These are phyloP conservation scores for Linderniella brevidens DNA, from an alignment of 257 asterid genomes.

Conservation along the genomic window DNA sequence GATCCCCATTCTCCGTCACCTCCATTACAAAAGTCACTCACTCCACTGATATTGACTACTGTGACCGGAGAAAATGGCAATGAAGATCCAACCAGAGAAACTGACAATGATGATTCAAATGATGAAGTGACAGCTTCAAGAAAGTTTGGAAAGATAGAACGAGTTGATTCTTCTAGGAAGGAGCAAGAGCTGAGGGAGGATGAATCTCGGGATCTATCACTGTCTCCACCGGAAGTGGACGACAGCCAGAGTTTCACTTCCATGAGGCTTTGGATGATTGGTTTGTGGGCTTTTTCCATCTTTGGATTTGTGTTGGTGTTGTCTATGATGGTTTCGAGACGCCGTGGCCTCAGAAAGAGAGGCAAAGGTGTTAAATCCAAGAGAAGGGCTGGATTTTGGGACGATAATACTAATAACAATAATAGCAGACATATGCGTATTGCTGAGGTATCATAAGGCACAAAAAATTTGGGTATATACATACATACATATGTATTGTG, in stretches of 20 bases:
- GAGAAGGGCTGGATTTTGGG: slow-evolving; percentile 44
- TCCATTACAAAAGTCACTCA: slow-evolving; percentile 8
- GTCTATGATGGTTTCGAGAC: slow-evolving; percentile 38
- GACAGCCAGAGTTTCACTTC: slow-evolving; percentile 36
- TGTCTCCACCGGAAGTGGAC: slow-evolving; percentile 31
- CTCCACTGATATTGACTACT: slow-evolving; percentile 11
- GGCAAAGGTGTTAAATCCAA: slow-evolving; percentile 32
- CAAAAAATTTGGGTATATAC: too few species aligned
- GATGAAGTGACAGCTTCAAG: slow-evolving; percentile 15
- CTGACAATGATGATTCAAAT: neutral
- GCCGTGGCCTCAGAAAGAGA: slow-evolving; percentile 42
- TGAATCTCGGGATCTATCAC: slow-evolving; percentile 14
- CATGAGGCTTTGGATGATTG: slow-evolving; percentile 54
- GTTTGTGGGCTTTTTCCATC: slow-evolving; percentile 52
- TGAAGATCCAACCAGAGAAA: too few species aligned
- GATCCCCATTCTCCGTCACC: slow-evolving; percentile 21
- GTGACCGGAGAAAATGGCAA: too few species aligned
- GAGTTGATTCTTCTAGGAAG: slow-evolving; percentile 11
- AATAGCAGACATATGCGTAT: slow-evolving; percentile 10
- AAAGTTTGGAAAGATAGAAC: slow-evolving; percentile 22
- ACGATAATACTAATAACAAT: neutral
- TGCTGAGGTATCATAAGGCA: slow-evolving; percentile 16
- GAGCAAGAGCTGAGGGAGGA: slow-evolving; percentile 13
- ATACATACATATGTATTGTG: neutral
- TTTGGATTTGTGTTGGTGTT: slow-evolving; percentile 33